Base-by-base conservation (phyloP, 2,329 filamentous ascomycete genomes). In the Mollisia scopiformis region DNA sequence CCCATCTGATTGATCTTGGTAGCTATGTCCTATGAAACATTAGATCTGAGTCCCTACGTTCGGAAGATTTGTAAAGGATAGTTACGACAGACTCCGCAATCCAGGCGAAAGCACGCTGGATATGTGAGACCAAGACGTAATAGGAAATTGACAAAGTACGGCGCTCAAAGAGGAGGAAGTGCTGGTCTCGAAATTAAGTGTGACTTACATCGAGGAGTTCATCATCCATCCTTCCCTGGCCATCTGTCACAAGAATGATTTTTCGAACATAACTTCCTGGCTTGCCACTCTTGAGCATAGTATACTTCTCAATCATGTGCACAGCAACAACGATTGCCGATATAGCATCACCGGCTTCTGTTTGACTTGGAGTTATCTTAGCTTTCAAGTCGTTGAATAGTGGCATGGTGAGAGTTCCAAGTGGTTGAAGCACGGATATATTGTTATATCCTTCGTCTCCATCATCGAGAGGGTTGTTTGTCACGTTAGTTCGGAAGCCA, bases 161-260 rank as follows among this genome's bases (percentile, higher is more conserved):
- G 6, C 2, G 11, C 11, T 16, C 14, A 28, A 13, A 13, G 23
- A 7, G n/a, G 37, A 41, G 16, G 16, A 35, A 35, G 7, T 19
- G 2, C 21, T 21, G n/a, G 2, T 3, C 8, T n/a, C 2, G 21
- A 41, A n/a, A 47, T 11, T 14, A 5, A 28, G 6, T 23, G 19
- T 6, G 6, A 31, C 55, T 16, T 52, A 59, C 55, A 39, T 84
- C 82, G 14, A 93, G 74, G 54, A 87, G 89, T 56, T 92, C 89
- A 2, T 81, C 83, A 65, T 94, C 91, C 74, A 97, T 89, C 2
- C 78, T 73, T 0, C 89, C 89, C 58, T 84, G 83, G 0, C 88
- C 95, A 75, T 97, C 90, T 0, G 95, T 98, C 52, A 98, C 81
- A 2, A 99, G 82, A 37, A 94, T 84, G 65, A 99, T 93, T 71